Evolutionary conservation across 345 rosid genomes (phyloP).

Genomic region (Eucalyptus pauciflora): DNA sequence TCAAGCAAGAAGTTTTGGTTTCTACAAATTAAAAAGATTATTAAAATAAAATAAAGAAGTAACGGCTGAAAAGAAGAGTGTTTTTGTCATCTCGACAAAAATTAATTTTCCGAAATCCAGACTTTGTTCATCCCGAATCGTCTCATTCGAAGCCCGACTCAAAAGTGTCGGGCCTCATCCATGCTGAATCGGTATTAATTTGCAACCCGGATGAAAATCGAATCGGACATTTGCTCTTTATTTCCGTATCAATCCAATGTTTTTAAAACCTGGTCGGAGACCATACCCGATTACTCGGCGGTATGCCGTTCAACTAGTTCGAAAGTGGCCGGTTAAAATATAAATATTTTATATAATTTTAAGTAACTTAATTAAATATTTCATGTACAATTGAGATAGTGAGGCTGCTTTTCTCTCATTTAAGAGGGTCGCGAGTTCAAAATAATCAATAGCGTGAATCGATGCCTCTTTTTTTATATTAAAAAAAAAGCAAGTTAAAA

Average conservation of each 20-base stretch:
- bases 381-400: not conserved
- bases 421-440: not conserved
- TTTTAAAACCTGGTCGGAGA: not conserved
- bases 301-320: not conserved
- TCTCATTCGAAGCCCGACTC: not conserved
- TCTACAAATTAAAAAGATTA: not conserved
- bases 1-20: not conserved
- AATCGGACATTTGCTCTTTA: not conserved
- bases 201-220: not conserved
- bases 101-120: not conserved
- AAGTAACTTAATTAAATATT: not conserved
- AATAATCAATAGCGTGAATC: not conserved
- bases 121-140: not conserved
- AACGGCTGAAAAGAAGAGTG: not conserved
- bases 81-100: not conserved
- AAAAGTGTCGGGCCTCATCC: not conserved
- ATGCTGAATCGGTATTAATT: not conserved
- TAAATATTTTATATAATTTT: not conserved
- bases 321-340: not conserved
- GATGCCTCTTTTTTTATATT: not conserved
- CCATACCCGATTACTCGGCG: not conserved
- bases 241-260: not conserved
- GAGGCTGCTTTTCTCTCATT: not conserved
- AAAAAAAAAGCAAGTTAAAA: not conserved
- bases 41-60: not conserved